phyloP scores from a whole-genome alignment of 441 rosid genomes.

The Euphorbia celastroides region DNA sequence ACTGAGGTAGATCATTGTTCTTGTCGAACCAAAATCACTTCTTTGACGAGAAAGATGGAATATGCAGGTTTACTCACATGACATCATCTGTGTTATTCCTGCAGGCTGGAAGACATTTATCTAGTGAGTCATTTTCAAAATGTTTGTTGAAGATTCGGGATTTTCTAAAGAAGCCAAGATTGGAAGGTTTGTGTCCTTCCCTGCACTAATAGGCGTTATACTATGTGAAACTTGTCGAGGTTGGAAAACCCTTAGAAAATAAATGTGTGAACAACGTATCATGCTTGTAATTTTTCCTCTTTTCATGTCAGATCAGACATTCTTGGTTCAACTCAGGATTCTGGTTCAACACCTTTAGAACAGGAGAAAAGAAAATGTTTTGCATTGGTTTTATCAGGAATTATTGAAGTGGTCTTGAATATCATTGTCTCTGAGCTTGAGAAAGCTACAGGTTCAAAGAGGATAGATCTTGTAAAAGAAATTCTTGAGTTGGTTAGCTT shows the following conservation, averaged over 20 bases:
- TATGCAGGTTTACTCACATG: background rate
- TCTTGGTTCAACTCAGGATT: conserved; percentile 44
- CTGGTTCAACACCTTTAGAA: conserved; percentile 38
- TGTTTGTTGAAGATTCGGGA: conserved; percentile 51
- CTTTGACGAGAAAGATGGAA: background rate
- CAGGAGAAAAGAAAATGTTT: conserved; percentile 53
- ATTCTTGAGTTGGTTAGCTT: conserved; percentile 43
- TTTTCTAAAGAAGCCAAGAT: conserved; percentile 39
- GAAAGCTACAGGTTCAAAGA: conserved; percentile 44
- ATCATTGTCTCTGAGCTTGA: conserved; percentile 47
- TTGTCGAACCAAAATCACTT: conserved; percentile 5
- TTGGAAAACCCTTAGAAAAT: background rate
- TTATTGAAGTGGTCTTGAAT: conserved; percentile 58
- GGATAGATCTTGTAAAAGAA: conserved; percentile 55
- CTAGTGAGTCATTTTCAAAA: conserved; percentile 47
- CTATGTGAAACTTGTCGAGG: background rate
- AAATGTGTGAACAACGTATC: background rate
- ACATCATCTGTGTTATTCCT: conserved; percentile 15
- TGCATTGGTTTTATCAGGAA: conserved; percentile 45
- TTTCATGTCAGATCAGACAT: conserved; percentile 49
- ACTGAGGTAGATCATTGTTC: conserved; percentile 46
- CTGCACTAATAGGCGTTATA: background rate
- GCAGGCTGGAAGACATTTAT: conserved; percentile 51
- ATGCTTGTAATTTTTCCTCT: conserved; percentile 8
- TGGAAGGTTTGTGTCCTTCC: conserved; percentile 43